Evolutionary conservation across 345 rosid species (phyloP).

Genomic region (Linum lewisii): DNA sequence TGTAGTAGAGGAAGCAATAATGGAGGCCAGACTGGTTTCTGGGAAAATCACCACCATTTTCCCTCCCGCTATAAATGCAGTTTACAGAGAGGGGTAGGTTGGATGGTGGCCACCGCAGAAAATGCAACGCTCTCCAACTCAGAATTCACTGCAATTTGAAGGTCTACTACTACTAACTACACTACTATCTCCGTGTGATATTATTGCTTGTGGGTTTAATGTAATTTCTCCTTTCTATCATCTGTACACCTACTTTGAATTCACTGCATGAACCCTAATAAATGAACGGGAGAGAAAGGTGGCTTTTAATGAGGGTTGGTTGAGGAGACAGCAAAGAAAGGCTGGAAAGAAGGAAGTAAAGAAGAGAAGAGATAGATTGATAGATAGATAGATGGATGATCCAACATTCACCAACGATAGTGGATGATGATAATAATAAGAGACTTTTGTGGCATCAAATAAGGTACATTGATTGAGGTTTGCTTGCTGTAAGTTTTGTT

Average conservation of each 20-base stretch:
- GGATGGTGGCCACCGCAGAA: background rate
- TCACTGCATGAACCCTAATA: too few relatives aligned
- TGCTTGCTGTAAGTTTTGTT: background rate
- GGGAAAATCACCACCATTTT: background rate
- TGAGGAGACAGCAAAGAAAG: background rate
- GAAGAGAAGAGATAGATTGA: background rate
- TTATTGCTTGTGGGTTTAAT: background rate
- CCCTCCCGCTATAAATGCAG: background rate
- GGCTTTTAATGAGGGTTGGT: slow-evolving; percentile 5
- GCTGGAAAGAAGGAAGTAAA: background rate
- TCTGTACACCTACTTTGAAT: slow-evolving; percentile 9
- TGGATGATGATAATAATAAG: too few relatives aligned
- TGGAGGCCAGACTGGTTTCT: slow-evolving; percentile 9
- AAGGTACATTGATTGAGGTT: background rate
- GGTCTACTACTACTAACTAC: too few relatives aligned
- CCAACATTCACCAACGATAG: background rate
- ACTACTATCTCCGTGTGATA: background rate
- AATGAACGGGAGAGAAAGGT: slow-evolving; percentile 3
- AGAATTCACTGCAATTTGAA: too few relatives aligned
- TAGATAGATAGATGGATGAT: background rate
- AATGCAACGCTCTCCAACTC: too few relatives aligned
- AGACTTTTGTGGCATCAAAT: background rate
- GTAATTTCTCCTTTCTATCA: background rate
- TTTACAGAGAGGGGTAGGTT: background rate
- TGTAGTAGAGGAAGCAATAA: slow-evolving; percentile 2